Base-by-base conservation (phyloP, 2,329 filamentous ascomycete species). In the Epichloe sibirici region DNA sequence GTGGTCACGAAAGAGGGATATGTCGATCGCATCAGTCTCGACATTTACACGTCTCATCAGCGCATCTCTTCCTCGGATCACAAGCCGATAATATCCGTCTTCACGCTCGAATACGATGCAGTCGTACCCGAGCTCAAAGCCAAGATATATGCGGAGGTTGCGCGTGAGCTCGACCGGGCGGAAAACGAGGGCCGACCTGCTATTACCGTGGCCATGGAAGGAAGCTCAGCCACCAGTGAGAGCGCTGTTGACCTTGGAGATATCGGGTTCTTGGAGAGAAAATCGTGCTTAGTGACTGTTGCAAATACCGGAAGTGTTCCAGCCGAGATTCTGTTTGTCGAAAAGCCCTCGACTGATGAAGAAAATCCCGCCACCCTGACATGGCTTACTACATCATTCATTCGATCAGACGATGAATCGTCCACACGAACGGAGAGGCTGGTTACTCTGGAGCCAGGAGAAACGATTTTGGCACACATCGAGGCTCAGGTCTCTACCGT, bases 61-160 rank as follows among this genome's bases (percentile, higher is more conserved):
- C 79, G 86, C 17, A 84, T 98, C 25, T 79, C 88, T 15, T 95
- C 91, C 0, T 97, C 91, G 0, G 93, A 98, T 61, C 93, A 98
- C 69, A 98, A 98, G 65, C 94, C 93, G 0, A 71, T 98, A 2
- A 81, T 84, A 54, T 88, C 90, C 1, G 73, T 90, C 1, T 97
- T 97, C 63, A 85, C 80, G 0, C 69, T 98, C 7, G 84, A 86
- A 45, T 96, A 93, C 63, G 88, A 96, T 56, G 86, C 88, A 0
- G 87, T 95, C 1, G 82, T 94, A 0, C 86, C 90, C 0, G 84
- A 91, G 31, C 71, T 95, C 28, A 96, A 94, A 65, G 81, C 88
- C 1, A 85, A 82, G 56, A 75, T 97, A 0, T 86, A 95, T 56
- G 82, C 87, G 53, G 90, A 97, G 63, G 87, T 97, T 12, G 90